phyloP scores from a whole-genome alignment of 2,329 filamentous ascomycete species.

The Xylariaceae sp. region DNA sequence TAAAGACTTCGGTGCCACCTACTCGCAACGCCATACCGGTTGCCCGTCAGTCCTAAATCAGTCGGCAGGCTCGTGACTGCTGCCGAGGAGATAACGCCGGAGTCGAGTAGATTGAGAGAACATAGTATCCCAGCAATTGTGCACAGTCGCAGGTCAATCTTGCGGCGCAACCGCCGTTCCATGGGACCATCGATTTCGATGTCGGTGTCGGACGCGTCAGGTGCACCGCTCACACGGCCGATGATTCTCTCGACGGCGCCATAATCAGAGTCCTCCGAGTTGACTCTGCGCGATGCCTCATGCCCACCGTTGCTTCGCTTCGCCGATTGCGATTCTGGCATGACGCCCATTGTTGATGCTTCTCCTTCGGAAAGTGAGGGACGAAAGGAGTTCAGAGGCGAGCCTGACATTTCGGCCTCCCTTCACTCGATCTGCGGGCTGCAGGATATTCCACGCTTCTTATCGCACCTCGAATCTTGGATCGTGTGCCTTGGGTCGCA shows the following conservation, averaged over 20 bases:
- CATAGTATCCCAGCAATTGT: constrained; percentile 69
- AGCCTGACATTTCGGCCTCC: neutral
- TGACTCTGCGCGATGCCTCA: constrained; percentile 11
- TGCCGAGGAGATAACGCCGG: constrained; percentile 65
- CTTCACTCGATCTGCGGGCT: neutral
- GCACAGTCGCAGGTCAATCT: constrained; percentile 65
- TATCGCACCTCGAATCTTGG: neutral
- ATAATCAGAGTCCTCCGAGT: constrained; percentile 11
- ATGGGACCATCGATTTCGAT: constrained; percentile 13
- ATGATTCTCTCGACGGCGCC: constrained; percentile 3
- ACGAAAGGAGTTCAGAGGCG: neutral
- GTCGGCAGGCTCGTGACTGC: constrained; percentile 65
- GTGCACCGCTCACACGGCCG: constrained; percentile 1
- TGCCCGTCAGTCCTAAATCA: constrained; percentile 61
- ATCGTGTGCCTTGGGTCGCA: neutral
- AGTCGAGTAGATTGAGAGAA: constrained; percentile 65
- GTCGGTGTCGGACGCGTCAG: neutral
- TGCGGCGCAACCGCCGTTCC: constrained; percentile 44
- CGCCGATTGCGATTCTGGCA: neutral
- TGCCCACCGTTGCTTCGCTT: constrained; percentile 6
- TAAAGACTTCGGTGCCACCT: neutral
- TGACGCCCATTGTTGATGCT: constrained; percentile 3
- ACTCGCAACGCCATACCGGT: constrained; percentile 62
- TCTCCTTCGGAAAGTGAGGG: neutral
- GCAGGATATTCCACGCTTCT: constrained; percentile 1